Evolutionary conservation across 1,284 basidiomycete genomes (phyloP), one percentile per base, ranked within the genome.

Genomic region (Meripilus lineatus): DNA sequence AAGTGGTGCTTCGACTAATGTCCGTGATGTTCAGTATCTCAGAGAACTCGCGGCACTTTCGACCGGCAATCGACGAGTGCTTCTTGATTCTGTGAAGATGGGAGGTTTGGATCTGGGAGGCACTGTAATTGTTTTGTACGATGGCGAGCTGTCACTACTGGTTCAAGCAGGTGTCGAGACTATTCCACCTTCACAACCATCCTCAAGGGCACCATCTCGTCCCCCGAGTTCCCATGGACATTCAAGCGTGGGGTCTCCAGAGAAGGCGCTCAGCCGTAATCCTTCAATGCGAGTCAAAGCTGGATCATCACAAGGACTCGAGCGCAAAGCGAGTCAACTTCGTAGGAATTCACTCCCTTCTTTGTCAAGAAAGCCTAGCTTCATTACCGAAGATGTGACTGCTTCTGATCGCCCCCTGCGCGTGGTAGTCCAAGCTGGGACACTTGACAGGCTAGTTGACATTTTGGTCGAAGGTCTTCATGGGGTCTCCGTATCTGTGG

Each of bases 201-300:
- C 74, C 2, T 84, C 82, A 2, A 68, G 75, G 18, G 63, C 75
- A 2, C 72, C 74, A 17, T 83, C 82, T 10, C 67, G 84, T 28
- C 82, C 83, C 4, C 74, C 81, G 1, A 84, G 83, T 51, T 75
- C 75, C 3, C n/a, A n/a, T n/a, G n/a, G n/a, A n/a, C n/a, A n/a
- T n/a, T n/a, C n/a, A n/a, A 66, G 73, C 23, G 56, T 70, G 5
- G 79, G 80, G 35, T 35, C 38, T 42, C 52, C 32, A 46, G 75
- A 75, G 17, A 73, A 71, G 47, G 45, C 65, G 4, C 56, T 85
- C 14, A 66, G 68, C 21, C 74, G 86, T 13, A 71, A 72, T 11
- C 82, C 84, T 0, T 87, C 84, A 4, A 85, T 89, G 42, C 77
- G 87, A 13, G 83, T 88, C 30, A 84, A 81, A 46, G 76, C 86